Conservation (phyloP, 306 rosid genomes). For the Phaseolus lunatus region DNA sequence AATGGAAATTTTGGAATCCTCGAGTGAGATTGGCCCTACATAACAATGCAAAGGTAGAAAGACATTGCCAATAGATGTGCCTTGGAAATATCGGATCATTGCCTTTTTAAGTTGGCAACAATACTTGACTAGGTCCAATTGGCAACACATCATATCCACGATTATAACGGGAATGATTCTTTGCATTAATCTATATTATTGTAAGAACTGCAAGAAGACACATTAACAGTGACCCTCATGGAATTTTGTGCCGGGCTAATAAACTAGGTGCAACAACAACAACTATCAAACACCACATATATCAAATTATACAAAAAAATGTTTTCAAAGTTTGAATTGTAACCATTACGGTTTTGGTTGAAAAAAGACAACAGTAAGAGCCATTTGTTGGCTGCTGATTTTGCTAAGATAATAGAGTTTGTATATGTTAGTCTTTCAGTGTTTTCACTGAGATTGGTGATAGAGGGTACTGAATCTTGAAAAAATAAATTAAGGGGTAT, state of each 20-base stretch:
- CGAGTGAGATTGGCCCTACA: conserved; percentile 43
- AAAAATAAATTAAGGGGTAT: not conserved
- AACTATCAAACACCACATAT: conserved; percentile 43
- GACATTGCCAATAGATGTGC: conserved; percentile 35
- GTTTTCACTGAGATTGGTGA: conserved; percentile 35
- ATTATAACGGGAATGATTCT: conserved; percentile 48
- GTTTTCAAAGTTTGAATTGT: conserved; percentile 46
- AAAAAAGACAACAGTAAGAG: conserved; percentile 48
- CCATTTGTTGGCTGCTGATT: conserved; percentile 42
- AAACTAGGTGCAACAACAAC: conserved; percentile 28
- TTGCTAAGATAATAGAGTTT: conserved; percentile 34
- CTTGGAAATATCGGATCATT: conserved; percentile 38
- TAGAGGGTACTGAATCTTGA: conserved; percentile 26
- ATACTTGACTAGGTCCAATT: conserved; percentile 6
- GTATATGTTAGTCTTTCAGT: conserved; percentile 41
- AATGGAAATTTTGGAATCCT: not conserved
- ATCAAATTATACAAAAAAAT: conserved; percentile 41
- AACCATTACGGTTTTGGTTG: conserved; percentile 42
- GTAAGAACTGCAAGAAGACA: conserved; percentile 48
- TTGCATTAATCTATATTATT: conserved; percentile 16
- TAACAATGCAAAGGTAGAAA: conserved; percentile 44
- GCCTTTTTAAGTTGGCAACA: conserved; percentile 35
- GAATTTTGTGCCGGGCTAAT: conserved; percentile 15
- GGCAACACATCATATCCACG: conserved; percentile 35
- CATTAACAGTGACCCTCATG: conserved; percentile 22